phyloP scores from a whole-genome alignment of 441 rosid species.

The Jatropha podagrica region DNA sequence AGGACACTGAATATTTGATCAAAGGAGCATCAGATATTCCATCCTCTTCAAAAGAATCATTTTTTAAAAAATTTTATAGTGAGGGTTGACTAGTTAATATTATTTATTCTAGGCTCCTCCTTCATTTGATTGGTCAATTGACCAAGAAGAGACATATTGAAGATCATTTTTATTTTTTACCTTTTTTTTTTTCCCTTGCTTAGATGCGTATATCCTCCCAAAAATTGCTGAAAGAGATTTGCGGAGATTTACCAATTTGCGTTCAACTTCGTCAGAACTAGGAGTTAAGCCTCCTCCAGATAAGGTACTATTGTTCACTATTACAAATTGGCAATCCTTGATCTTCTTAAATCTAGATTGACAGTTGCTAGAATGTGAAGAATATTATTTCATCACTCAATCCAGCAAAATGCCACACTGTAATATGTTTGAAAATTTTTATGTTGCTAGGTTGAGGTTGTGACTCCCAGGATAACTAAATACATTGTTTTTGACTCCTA shows the following conservation, averaged over 20 bases:
- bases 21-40: neutral
- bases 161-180: neutral
- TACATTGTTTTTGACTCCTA: no score
- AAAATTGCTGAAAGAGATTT: conserved; percentile 90
- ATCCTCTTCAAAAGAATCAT: neutral
- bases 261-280: conserved; percentile 42
- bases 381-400: neutral
- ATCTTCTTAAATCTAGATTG: conserved; percentile 12
- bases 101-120: neutral
- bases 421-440: neutral
- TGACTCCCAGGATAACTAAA: neutral
- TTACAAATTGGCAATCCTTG: conserved; percentile 13
- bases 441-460: neutral
- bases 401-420: neutral
- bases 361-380: neutral
- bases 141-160: neutral
- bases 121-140: neutral
- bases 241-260: conserved; percentile 63
- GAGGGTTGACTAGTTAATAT: neutral
- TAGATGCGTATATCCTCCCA: conserved; percentile 91
- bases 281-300: conserved; percentile 50
- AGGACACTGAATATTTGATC: neutral
- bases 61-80: neutral
- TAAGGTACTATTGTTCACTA: conserved; percentile 38
- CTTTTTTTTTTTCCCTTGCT: conserved; percentile 18